Percentiles rank a stretch among this genome's conserved stretches.
Conservation (phyloP, 2,329 filamentous ascomycete species). For the Monilinia vaccinii-corymbosi region DNA sequence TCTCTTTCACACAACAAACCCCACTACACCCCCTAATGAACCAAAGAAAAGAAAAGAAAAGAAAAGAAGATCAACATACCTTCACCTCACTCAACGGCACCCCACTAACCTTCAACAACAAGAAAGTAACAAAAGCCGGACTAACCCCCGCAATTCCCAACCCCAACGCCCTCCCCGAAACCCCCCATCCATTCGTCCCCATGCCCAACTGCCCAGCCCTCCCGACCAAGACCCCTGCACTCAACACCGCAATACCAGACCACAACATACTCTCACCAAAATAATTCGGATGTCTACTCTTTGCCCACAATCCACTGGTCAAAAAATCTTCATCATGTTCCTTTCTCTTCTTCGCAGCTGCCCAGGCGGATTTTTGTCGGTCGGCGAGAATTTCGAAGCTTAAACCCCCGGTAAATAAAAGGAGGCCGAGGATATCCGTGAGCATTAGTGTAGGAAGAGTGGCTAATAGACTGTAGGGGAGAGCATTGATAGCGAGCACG, state of each 20-base stretch:
- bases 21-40: background rate
- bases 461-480: constrained; percentile 44
- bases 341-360: constrained; percentile 52
- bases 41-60: background rate
- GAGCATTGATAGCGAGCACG: constrained; percentile 53
- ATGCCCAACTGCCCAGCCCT: constrained; percentile 48
- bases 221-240: constrained; percentile 46
- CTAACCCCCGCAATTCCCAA: constrained; percentile 38
- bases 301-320: constrained; percentile 52
- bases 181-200: constrained; percentile 39
- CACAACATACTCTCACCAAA: constrained; percentile 64
- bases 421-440: constrained; percentile 48
- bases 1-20: background rate
- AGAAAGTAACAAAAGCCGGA: constrained; percentile 54
- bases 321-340: constrained; percentile 59
- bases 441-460: constrained; percentile 39
- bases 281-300: constrained; percentile 58
- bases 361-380: constrained; percentile 54
- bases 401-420: constrained; percentile 50
- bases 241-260: constrained; percentile 54
- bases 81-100: constrained; percentile 59
- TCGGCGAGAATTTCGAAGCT: constrained; percentile 54
- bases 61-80: background rate
- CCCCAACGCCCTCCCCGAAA: constrained; percentile 36
- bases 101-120: constrained; percentile 55